Evolutionary conservation across 2,329 filamentous ascomycete genomes (phyloP).

Genomic region (Exophiala bonariae): DNA sequence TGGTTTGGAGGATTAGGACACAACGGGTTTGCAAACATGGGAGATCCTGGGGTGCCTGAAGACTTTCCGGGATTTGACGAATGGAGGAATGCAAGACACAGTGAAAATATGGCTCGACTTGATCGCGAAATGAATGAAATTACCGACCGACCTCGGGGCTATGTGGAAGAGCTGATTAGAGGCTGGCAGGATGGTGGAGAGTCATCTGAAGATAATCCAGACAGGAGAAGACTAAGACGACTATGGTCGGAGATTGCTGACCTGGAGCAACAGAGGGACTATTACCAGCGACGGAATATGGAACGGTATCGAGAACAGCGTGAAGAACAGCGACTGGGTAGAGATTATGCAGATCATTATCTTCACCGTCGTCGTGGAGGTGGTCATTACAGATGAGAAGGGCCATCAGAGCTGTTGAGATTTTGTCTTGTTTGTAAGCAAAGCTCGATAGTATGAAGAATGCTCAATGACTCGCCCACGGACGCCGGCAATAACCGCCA

Average conservation of each 20-base stretch:
- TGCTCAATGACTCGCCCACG: no score
- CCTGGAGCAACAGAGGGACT: background rate
- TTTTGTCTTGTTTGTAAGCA: no score
- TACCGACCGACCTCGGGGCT: background rate
- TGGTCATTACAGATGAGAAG: no score
- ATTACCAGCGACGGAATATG: background rate
- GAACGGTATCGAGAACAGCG: background rate
- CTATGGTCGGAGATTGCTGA: background rate
- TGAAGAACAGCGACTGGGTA: no score
- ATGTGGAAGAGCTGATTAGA: background rate
- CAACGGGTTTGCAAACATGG: no score
- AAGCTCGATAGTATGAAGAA: no score
- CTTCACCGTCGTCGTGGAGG: no score
- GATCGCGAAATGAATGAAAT: conserved; percentile 8
- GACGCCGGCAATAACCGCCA: no score
- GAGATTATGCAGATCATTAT: no score
- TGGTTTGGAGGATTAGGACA: background rate
- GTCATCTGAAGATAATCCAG: background rate
- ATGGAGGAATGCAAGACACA: conserved; percentile 4
- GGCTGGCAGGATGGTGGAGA: background rate
- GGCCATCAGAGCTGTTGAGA: no score
- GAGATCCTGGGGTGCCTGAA: background rate
- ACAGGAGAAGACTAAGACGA: background rate
- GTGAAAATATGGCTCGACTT: conserved; percentile 2
- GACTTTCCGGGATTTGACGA: conserved; percentile 5